Evolutionary conservation across 306 rosid genomes (phyloP), one percentile per base, ranked within the genome.

Genomic region (Oemleria cerasiformis): DNA sequence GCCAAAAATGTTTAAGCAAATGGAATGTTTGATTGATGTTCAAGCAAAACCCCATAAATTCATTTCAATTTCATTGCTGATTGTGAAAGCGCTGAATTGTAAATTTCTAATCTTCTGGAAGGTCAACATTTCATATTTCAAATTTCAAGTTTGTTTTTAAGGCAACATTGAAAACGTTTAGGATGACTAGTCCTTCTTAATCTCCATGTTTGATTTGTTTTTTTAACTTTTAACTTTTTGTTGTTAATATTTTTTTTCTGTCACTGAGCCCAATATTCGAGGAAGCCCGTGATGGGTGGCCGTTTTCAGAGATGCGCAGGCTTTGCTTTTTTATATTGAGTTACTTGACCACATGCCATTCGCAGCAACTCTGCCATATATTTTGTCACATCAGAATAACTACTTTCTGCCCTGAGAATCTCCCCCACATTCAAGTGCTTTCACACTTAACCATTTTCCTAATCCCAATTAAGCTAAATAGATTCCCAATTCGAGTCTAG

Each of bases 51-150:
- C 25, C 0, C 20, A 8, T 20, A 38, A 38, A 38, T 17, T 61
- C 8, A 20, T 34, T 11, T 43, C 60, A 59, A 41, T n/a, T 15
- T 62, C 11, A 44, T 74, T 48, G 49, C n/a, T 53, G 38, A 76
- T 19, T 9, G 36, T 42, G 21, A 45, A 63, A 15, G 55, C 53
- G 76, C 44, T 77, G 87, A 79, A 81, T 65, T 73, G 19, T 65
- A 82, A 81, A 75, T 73, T 79, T 70, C 4, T 60, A 17, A 11
- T 50, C 44, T 57, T 88, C 90, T 84, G 6, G 81, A 84, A 83
- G 81, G 84, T 86, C 86, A 82, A 80, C 14, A 19, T 36, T 40
- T 15, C 2, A 15, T 8, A 9, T 36, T 58, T 47, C 41, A 15
- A 56, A 19, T 2, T 30, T 30, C 36, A 30, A 2, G 36, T 34